Conservation (phyloP, 176 grass and related monocot species). For the Oryza rufipogon region DNA sequence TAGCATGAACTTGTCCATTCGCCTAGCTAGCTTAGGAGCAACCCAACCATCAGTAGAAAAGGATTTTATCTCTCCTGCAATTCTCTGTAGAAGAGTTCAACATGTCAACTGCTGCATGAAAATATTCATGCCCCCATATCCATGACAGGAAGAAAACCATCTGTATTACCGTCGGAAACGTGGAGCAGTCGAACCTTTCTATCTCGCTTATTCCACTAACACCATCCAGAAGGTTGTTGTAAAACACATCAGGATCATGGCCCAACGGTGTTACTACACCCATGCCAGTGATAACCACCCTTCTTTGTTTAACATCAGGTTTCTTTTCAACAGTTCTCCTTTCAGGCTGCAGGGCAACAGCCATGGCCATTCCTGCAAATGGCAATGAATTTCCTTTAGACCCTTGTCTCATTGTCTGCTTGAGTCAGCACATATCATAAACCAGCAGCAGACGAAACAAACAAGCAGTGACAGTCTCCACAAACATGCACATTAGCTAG, state of each 20-base stretch:
- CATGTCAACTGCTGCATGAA: constrained; percentile 24
- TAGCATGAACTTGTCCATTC: constrained; percentile 99
- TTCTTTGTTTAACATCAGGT: constrained; percentile 74
- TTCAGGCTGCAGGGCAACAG: constrained; percentile 83
- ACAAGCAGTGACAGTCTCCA: neutral
- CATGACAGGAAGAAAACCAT: constrained; percentile 24
- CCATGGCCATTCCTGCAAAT: constrained; percentile 73
- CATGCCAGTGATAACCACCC: constrained; percentile 94
- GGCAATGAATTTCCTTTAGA: constrained; percentile 31
- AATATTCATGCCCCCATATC: neutral
- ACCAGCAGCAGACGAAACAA: constrained; percentile 13
- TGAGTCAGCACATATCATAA: constrained; percentile 23
- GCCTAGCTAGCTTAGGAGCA: constrained; percentile 79
- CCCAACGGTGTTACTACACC: constrained; percentile 96
- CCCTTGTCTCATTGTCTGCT: constrained; percentile 19
- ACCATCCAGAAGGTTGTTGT: constrained; percentile 89
- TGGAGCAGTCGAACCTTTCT: constrained; percentile 90
- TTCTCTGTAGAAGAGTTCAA: constrained; percentile 69
- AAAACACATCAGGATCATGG: constrained; percentile 94
- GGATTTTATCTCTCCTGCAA: constrained; percentile 96
- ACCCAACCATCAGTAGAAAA: constrained; percentile 93
- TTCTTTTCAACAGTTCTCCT: constrained; percentile 63
- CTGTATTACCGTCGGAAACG: constrained; percentile 79
- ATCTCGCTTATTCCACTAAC: constrained; percentile 93
- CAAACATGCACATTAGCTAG: constrained; percentile 1